Conservation (phyloP, 371 early-diverging fungal species). For the Blakeslea trispora region DNA sequence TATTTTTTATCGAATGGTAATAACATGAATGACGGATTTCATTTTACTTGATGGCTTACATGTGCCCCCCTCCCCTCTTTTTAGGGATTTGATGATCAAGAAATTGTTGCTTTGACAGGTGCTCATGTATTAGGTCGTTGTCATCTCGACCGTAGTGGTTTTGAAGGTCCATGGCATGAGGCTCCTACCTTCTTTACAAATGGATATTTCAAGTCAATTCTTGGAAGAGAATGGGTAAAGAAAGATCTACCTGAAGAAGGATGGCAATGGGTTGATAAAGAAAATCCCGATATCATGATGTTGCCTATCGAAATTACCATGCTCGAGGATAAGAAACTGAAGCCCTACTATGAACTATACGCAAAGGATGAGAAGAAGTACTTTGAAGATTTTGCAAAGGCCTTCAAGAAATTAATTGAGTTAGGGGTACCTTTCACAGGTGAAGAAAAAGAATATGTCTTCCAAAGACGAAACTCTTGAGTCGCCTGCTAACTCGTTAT, state of each 20-base stretch:
- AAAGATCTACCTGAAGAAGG: conserved; percentile 66
- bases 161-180: conserved; percentile 86
- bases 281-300: conserved; percentile 77
- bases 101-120: conserved; percentile 83
- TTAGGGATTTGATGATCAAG: conserved; percentile 70
- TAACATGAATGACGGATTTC: too few species aligned
- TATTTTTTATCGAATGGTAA: conserved; percentile 73
- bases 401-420: conserved; percentile 80
- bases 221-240: conserved; percentile 67
- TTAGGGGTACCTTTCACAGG: conserved; percentile 62
- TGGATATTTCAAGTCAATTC: conserved; percentile 71
- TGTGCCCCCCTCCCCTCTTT: too few species aligned
- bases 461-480: background rate
- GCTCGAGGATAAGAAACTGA: conserved; percentile 59
- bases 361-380: conserved; percentile 73
- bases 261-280: conserved; percentile 72
- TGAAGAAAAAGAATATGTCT: conserved; percentile 15
- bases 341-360: conserved; percentile 71
- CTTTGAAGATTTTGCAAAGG: conserved; percentile 79
- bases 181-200: conserved; percentile 86
- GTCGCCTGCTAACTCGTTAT: background rate
- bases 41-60: too few species aligned
- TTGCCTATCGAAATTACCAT: conserved; percentile 83
- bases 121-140: conserved; percentile 89
- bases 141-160: conserved; percentile 81